phyloP scores from a whole-genome alignment of 345 rosid genomes.

The Gossypium thurberi region DNA sequence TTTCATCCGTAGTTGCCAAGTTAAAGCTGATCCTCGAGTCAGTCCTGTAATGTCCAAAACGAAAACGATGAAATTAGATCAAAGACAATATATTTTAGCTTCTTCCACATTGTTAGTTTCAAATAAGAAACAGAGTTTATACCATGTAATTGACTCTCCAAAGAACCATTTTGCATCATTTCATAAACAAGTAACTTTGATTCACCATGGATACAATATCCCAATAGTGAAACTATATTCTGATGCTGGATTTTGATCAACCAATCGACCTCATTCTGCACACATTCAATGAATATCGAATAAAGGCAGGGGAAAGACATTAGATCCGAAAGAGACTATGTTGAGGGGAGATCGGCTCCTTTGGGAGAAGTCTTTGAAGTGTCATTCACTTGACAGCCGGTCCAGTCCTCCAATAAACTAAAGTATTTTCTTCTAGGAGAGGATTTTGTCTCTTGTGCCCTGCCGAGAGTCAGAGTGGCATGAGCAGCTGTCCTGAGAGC shows the following conservation, averaged over 20 bases:
- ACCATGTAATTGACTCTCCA: constrained; percentile 78
- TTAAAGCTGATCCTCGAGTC: constrained; percentile 46
- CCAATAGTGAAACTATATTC: constrained; percentile 64
- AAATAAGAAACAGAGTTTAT: constrained; percentile 17
- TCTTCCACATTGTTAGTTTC: neutral
- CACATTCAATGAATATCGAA: neutral
- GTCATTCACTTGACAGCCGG: no score
- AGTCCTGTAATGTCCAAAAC: constrained; percentile 40
- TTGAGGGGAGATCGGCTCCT: no score
- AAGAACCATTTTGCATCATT: constrained; percentile 85
- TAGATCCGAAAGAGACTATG: neutral
- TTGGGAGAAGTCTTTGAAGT: no score
- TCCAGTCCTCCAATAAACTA: no score
- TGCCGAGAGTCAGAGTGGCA: no score
- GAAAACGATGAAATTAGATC: neutral
- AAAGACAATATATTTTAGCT: neutral
- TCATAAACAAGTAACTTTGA: constrained; percentile 68
- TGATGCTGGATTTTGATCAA: constrained; percentile 66
- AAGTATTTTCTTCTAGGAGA: no score
- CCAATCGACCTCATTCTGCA: constrained; percentile 81
- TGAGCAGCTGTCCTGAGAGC: no score
- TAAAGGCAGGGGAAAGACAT: neutral
- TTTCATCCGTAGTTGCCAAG: constrained; percentile 80
- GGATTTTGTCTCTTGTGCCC: no score
- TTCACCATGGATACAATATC: constrained; percentile 62